Conservation (phyloP, 2,329 filamentous ascomycete species). For the Apiospora marii region DNA sequence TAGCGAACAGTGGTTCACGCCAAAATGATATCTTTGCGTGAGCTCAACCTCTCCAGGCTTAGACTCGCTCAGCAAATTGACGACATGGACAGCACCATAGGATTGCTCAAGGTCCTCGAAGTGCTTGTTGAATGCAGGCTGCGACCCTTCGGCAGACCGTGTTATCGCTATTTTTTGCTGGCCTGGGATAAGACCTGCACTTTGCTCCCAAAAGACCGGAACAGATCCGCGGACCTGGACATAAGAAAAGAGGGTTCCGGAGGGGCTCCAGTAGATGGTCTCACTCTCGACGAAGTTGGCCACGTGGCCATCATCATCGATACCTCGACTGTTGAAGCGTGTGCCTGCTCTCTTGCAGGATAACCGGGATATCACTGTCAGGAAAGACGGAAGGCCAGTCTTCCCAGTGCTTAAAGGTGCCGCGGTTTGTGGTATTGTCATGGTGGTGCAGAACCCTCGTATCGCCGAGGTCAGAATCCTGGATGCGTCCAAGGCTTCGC, state of each 20-base stretch:
- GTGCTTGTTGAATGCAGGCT: slow-evolving; percentile 95
- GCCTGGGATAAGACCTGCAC: slow-evolving; percentile 83
- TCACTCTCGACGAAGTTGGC: slow-evolving; percentile 99
- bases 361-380: slow-evolving; percentile 90
- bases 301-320: slow-evolving; percentile 96
- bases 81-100: slow-evolving; percentile 90
- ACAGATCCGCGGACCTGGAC: slow-evolving; percentile 92
- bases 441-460: slow-evolving; percentile 87
- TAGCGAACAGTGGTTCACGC: slow-evolving; percentile 78
- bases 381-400: slow-evolving; percentile 78
- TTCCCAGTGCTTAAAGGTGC: slow-evolving; percentile 72
- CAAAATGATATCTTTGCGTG: slow-evolving; percentile 79
- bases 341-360: slow-evolving; percentile 93
- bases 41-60: slow-evolving; percentile 89
- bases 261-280: slow-evolving; percentile 86
- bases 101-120: slow-evolving; percentile 85
- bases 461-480: slow-evolving; percentile 93
- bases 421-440: slow-evolving; percentile 80
- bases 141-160: slow-evolving; percentile 86
- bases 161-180: slow-evolving; percentile 96
- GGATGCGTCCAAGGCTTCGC: slow-evolving; percentile 81
- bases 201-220: slow-evolving; percentile 97
- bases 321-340: slow-evolving; percentile 94
- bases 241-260: slow-evolving; percentile 86
- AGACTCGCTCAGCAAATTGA: slow-evolving; percentile 91